Percentiles rank a stretch among this genome's conserved stretches.
phyloP scores from a whole-genome alignment of 257 asterid species.

The Solanum medicagineum region DNA sequence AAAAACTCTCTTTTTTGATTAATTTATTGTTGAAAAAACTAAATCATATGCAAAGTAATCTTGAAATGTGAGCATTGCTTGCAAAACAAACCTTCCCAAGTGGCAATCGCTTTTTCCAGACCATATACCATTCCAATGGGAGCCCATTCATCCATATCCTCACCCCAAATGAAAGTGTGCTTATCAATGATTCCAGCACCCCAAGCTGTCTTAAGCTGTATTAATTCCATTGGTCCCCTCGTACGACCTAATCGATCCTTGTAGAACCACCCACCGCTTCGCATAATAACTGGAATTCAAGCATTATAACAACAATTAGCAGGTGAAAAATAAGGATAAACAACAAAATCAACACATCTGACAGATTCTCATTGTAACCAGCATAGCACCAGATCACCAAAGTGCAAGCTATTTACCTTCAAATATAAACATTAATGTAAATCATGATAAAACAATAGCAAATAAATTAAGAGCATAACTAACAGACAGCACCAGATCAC shows the following conservation, averaged over 20 bases:
- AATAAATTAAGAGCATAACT: neutral
- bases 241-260: conserved; percentile 96
- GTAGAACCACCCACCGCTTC: conserved; percentile 70
- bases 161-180: conserved; percentile 88
- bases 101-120: conserved; percentile 87
- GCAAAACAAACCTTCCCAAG: conserved; percentile 82
- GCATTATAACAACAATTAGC: neutral
- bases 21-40: neutral
- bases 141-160: conserved; percentile 97
- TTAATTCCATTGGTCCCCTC: conserved; percentile 90
- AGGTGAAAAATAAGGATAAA: neutral
- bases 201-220: conserved; percentile 98
- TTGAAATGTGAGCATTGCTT: neutral
- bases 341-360: neutral
- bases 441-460: neutral
- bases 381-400: neutral
- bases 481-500: neutral
- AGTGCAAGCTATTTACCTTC: neutral
- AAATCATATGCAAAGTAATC: neutral
- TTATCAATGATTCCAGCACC: conserved; percentile 91
- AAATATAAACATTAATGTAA: neutral
- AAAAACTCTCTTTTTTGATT: neutral
- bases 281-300: conserved; percentile 62
- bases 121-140: conserved; percentile 92
- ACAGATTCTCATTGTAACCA: neutral